phyloP scores from a whole-genome alignment of 495 filamentous ascomycete genomes.

The Aspergillus homomorphus region DNA sequence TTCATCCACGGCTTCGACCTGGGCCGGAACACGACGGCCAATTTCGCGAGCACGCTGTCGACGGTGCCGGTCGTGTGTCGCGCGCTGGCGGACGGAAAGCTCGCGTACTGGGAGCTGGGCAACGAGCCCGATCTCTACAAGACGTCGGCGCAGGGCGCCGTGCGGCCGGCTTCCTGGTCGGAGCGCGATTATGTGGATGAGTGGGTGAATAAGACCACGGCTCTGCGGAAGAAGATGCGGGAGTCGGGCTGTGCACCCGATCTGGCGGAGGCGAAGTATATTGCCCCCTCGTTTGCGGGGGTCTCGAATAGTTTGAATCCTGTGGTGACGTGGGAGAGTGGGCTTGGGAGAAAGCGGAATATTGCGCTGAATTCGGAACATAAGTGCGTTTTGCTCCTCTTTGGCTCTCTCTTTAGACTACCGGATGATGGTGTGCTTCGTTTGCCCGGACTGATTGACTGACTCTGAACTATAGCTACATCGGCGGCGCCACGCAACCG shows the following conservation, averaged over 20 bases:
- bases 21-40: constrained; percentile 52
- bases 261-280: constrained; percentile 47
- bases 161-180: constrained; percentile 52
- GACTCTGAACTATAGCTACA: constrained; percentile 49
- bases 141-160: constrained; percentile 49
- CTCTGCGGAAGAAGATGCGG: constrained; percentile 47
- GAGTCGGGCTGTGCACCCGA: constrained; percentile 50
- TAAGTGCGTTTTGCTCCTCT: constrained; percentile 45
- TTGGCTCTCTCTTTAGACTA: neutral
- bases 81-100: constrained; percentile 46
- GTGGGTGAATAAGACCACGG: constrained; percentile 55
- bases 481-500: constrained; percentile 56
- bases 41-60: constrained; percentile 50
- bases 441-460: constrained; percentile 10
- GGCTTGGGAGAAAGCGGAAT: constrained; percentile 46
- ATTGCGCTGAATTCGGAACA: constrained; percentile 60
- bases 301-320: constrained; percentile 51
- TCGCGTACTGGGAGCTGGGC: constrained; percentile 60
- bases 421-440: neutral
- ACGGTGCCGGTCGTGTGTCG: constrained; percentile 60
- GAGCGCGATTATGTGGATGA: constrained; percentile 58
- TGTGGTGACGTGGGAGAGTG: constrained; percentile 48
- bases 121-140: constrained; percentile 67
- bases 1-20: constrained; percentile 65
- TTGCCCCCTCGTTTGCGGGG: constrained; percentile 62